Base-by-base conservation (phyloP, 192 early-diverging fungal genomes). In the Coemansia sp. region DNA sequence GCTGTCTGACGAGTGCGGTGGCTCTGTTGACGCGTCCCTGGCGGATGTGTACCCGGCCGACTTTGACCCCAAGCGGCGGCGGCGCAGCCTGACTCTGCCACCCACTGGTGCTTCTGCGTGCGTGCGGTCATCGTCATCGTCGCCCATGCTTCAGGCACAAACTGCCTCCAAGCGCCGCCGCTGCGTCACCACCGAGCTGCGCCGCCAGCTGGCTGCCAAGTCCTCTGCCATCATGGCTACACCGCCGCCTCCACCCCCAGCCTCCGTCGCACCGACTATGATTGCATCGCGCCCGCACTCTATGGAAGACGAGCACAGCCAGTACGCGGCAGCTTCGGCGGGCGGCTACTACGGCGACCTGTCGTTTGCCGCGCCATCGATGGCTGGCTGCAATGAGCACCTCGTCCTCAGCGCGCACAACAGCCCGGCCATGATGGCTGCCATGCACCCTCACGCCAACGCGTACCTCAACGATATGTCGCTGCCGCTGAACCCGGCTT, bases 181-280 rank as follows among this genome's bases (percentile, higher is more conserved):
- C 62, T 80, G 78, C 63, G 72, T 75, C 39, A 80, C 78, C 29
- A 66, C 50, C 37, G 78, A 80, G 19, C 66, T 80, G 73, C 78
- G 78, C 78, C 74, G 75, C 50, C 78, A 80, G 66, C 69, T 80
- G 53, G 78, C 74, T 1, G 74, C 78, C n/a, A 80, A 74, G 66
- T 63, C 72, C 0, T 64, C 73, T 14, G 55, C 41, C 8, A 68
- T 78, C 15, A 59, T 74, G 21, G 64, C 63, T 11, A 64, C 72
- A 14, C 72, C 69, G 36, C 72, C 65, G n/a, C 61, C 48, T 25
- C 63, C 41, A 6, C 32, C 39, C 8, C 61, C 44, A 4, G 37
- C 70, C 6, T 29, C 45, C 11, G 44, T 55, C 15, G 42, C 59
- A n/a, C 50, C 74, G 5, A 37, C 21, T 12, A 39, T 68, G 27